Conservation (phyloP, 225 moss, liverwort and hornwort genomes). For the Bryum argenteum region DNA sequence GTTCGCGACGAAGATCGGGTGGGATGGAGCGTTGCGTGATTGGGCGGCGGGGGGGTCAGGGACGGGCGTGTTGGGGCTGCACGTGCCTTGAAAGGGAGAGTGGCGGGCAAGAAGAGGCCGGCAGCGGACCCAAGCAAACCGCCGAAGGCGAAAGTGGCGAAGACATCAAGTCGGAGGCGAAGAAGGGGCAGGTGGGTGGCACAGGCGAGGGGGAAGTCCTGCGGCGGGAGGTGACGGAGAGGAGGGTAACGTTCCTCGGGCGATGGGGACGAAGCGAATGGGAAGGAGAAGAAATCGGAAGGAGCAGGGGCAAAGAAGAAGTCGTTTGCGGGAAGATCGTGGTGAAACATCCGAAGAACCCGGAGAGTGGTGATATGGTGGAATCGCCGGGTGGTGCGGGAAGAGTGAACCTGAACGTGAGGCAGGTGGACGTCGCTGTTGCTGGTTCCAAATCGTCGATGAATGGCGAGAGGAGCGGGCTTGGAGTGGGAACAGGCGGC, state of each 20-base stretch:
- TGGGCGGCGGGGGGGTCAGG: conserved; percentile 85
- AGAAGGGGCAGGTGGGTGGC: conserved; percentile 36
- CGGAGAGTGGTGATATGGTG: background rate
- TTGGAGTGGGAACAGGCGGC: conserved; percentile 16
- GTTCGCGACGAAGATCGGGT: conserved; percentile 64
- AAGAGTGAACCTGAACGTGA: conserved; percentile 37
- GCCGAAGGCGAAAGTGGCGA: conserved; percentile 72
- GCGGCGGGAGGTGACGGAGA: conserved; percentile 14
- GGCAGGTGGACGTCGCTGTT: conserved; percentile 16
- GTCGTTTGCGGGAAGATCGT: conserved; percentile 4
- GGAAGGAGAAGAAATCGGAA: conserved; percentile 23
- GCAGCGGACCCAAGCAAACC: conserved; percentile 63
- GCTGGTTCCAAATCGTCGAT: conserved; percentile 18
- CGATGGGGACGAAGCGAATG: conserved; percentile 25
- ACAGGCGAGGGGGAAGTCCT: conserved; percentile 21
- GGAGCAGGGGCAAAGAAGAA: conserved; percentile 12
- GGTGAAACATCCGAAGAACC: conserved; percentile 29
- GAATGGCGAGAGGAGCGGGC: conserved; percentile 33
- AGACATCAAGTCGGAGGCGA: conserved; percentile 54
- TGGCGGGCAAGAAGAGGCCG: conserved; percentile 60
- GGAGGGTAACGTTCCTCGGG: background rate
- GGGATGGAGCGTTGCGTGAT: conserved; percentile 73
- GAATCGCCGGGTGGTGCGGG: conserved; percentile 14
- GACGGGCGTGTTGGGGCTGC: conserved; percentile 63
- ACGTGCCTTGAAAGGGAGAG: conserved; percentile 59